These are phyloP conservation scores for Xylaria scruposa DNA, from an alignment of 495 filamentous ascomycete genomes.

Conservation along the genomic window DNA sequence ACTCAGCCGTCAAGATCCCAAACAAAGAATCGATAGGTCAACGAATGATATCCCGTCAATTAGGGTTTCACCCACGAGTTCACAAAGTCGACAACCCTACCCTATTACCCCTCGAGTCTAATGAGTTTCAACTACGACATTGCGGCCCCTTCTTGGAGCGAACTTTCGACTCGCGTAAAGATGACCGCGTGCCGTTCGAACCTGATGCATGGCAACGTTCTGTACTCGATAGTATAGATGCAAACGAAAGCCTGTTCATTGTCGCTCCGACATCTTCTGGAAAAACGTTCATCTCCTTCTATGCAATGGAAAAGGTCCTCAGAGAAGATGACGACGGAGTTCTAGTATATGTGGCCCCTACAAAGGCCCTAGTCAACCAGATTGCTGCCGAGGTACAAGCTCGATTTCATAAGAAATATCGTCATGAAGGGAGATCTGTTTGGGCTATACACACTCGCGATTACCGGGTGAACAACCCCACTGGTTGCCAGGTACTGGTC, in stretches of 20 bases:
- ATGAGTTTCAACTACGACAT: constrained; percentile 68
- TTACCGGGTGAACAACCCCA: constrained; percentile 72
- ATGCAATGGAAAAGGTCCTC: constrained; percentile 79
- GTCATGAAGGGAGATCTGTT: constrained; percentile 65
- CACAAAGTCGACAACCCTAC: constrained; percentile 24
- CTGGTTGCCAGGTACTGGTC: constrained; percentile 74
- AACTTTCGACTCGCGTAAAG: constrained; percentile 68
- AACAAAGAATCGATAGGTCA: background rate
- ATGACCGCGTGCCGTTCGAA: constrained; percentile 69
- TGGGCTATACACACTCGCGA: constrained; percentile 84
- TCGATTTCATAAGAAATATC: constrained; percentile 67
- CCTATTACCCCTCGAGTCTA: constrained; percentile 33
- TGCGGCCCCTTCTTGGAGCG: constrained; percentile 79
- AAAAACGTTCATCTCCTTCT: constrained; percentile 69
- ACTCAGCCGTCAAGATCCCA: constrained; percentile 34
- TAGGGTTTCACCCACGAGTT: constrained; percentile 9
- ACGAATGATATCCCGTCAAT: constrained; percentile 16
- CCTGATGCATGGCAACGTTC: constrained; percentile 79
- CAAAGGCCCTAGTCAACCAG: constrained; percentile 83
- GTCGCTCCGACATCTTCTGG: constrained; percentile 78
- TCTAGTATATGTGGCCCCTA: constrained; percentile 80
- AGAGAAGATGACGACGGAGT: constrained; percentile 69
- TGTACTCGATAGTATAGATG: constrained; percentile 76
- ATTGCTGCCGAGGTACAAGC: constrained; percentile 75
- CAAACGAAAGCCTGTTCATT: constrained; percentile 70